Evolutionary conservation across 805 yeast genomes (phyloP), one percentile per base, ranked within the genome.

Genomic region (Schizosaccharomyces octosporus): DNA sequence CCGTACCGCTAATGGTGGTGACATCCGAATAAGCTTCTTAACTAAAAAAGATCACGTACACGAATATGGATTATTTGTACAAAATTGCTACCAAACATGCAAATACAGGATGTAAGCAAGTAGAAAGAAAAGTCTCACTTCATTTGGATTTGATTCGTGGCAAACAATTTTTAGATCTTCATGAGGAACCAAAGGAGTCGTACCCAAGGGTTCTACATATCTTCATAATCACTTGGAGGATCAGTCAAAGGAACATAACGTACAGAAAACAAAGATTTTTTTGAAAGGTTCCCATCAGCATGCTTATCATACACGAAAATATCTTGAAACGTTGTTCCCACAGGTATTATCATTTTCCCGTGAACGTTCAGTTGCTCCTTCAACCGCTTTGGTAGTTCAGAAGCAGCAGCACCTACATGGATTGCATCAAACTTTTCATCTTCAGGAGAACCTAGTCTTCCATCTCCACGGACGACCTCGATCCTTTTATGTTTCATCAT

Each of bases 341-440:
- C 62, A 3, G 66, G 66, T 6, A 65, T 59, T 31, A 65, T 63
- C 65, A 65, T 65, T 39, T 60, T 62, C 24, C 66, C 66, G 2
- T 63, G 64, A 3, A 63, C 11, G 32, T 62, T 62, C n/a, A 64
- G 59, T 27, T 61, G 65, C 3, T 29, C 55, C 17, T 62, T 39
- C 36, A 64, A 48, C 19, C 59, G 48, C 2, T 62, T 59, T n/a
- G 66, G 66, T 4, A 64, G 60, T 7, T 27, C 64, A 0, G 62
- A 60, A 5, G 60, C 42, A 24, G 61, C 59, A 13, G 36, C 55
- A 19, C 55, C 65, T 24, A 58, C 65, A 61, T 65, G 66, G 27
- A 65, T 65, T 17, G 65, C 66, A 58, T 65, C 67, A 51, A 63
- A 65, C 21, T 27, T 2, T 58, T 24, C 57, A 29, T 59, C 60